These are phyloP conservation scores for Psilocybe tampanensis DNA, from an alignment of 768 basidiomycete species.

Conservation along the genomic window DNA sequence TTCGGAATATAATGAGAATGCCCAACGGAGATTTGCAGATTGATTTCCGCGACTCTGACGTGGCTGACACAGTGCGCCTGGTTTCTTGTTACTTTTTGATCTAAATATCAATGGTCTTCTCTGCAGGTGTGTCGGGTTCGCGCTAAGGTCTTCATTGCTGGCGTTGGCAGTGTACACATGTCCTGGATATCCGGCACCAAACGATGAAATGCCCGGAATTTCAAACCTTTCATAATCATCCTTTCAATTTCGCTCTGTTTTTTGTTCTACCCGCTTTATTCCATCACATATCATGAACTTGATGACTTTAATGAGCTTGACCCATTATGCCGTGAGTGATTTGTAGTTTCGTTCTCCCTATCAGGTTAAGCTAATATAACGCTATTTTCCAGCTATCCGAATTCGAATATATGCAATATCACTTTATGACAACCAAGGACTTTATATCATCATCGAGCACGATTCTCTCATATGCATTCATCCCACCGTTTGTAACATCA, in stretches of 20 bases:
- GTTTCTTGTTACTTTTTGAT: neutral
- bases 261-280: neutral
- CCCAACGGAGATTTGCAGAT: constrained; percentile 81
- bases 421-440: constrained; percentile 10
- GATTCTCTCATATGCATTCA: constrained; percentile 11
- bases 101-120: constrained; percentile 4
- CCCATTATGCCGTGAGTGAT: constrained; percentile 16
- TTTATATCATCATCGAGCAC: constrained; percentile 11
- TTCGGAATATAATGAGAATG: constrained; percentile 71
- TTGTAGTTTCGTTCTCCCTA: neutral
- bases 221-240: neutral
- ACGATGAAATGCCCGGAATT: constrained; percentile 22
- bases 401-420: constrained; percentile 15
- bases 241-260: neutral
- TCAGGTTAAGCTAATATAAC: neutral
- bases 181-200: constrained; percentile 71
- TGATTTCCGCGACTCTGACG: constrained; percentile 72
- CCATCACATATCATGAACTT: constrained; percentile 13
- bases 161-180: constrained; percentile 77
- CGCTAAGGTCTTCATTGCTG: constrained; percentile 71
- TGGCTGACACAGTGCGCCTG: constrained; percentile 73
- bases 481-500: constrained; percentile 12
- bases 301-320: constrained; percentile 9
- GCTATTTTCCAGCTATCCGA: neutral
- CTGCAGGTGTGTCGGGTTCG: constrained; percentile 75